Conservation (phyloP, 2,329 filamentous ascomycete species). For the Fusarium dlaminii region DNA sequence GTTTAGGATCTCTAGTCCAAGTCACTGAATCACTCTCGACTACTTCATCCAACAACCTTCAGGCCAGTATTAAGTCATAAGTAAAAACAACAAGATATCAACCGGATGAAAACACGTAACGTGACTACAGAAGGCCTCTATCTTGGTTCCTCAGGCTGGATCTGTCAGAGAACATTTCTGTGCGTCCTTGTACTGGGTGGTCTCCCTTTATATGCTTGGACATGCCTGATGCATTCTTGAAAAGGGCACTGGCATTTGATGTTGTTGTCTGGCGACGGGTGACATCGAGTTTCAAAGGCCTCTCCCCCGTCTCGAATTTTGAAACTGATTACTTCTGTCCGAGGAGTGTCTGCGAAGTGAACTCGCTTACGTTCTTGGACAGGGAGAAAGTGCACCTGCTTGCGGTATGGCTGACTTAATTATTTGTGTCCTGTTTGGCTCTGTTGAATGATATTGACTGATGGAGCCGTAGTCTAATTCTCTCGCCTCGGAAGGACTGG, state of each 20-base stretch:
- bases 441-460: not conserved
- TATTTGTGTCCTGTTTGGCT: not conserved
- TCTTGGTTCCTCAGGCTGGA: not conserved
- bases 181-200: not conserved
- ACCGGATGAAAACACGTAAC: not conserved
- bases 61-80: too few relatives aligned
- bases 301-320: slow-evolving; percentile 42
- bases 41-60: not conserved
- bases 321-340: slow-evolving; percentile 57
- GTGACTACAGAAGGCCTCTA: not conserved
- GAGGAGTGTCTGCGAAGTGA: not conserved
- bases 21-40: not conserved
- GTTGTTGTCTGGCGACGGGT: slow-evolving; percentile 55
- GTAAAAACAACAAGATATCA: not conserved
- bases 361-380: not conserved
- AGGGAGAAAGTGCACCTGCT: not conserved
- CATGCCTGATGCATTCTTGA: not conserved
- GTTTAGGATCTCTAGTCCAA: not conserved
- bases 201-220: not conserved
- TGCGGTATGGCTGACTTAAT: slow-evolving; percentile 51
- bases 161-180: not conserved
- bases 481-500: not conserved
- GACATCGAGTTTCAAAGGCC: slow-evolving; percentile 60
- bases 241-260: not conserved
- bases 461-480: not conserved